Evolutionary conservation across 805 yeast species (phyloP), one percentile per base, ranked within the genome.

Genomic region (Candida succiphila): DNA sequence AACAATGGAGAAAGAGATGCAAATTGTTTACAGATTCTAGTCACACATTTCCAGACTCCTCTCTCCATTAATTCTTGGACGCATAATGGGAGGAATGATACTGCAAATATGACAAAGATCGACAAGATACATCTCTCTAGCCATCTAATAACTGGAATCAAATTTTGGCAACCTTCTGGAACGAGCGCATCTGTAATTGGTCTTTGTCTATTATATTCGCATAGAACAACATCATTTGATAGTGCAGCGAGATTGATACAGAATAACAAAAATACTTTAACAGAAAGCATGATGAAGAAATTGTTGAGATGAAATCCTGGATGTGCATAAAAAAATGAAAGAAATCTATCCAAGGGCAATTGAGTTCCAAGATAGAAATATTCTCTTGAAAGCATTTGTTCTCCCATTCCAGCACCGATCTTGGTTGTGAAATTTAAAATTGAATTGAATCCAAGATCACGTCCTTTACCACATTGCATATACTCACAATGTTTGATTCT

Each of bases 331-430:
- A 76, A 83, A 54, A 83, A 82, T 1, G 89, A 77, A 37, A 82
- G 58, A 60, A 83, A 82, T 45, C 92, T 64, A 49, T 83, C 92
- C 40, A 82, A 58, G 2, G 89, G 86, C 25, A 83, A 60, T 41
- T 79, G 85, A 3, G 87, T 76, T 2, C 88, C 82, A 40, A 83
- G 63, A 49, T 82, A 81, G 54, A 73, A 83, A 55, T 82, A 82
- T 52, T 83, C 94, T 45, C 94, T 66, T 4, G 89, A 81, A 36
- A 83, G 64, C 73, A 81, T 75, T 51, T 83, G 94, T 49, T 83
- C 94, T 31, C 92, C 89, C 94, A 83, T 83, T 38, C 92, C 94
- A 35, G 92, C 85, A 30, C 94, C 94, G 54, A 83, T 82, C 49
- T 83, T 83, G 17, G 89, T 78, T 5, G 84, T 80, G 58, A 83